Percentiles rank a stretch among this genome's conserved stretches.
These are phyloP conservation scores for Kodamaea neixiangensis DNA, from an alignment of 805 yeast genomes.

Conservation along the genomic window DNA sequence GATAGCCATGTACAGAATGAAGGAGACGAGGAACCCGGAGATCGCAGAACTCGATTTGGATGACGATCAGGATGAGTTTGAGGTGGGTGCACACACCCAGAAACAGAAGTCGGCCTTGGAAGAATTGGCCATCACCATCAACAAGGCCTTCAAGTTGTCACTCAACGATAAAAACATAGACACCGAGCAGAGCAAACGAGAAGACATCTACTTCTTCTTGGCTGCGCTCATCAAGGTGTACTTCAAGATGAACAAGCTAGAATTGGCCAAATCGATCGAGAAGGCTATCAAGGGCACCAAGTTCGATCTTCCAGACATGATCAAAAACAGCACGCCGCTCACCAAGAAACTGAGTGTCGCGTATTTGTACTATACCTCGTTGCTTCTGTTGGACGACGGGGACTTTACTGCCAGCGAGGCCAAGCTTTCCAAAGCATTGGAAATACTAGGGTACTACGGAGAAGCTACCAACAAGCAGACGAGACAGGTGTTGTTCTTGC, in stretches of 20 bases:
- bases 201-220: slow-evolving; percentile 69
- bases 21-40: slow-evolving; percentile 29
- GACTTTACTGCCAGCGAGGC: slow-evolving; percentile 54
- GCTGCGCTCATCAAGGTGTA: slow-evolving; percentile 70
- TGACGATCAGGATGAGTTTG: slow-evolving; percentile 17
- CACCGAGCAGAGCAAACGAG: slow-evolving; percentile 49
- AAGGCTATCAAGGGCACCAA: slow-evolving; percentile 62
- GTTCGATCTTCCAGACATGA: slow-evolving; percentile 52
- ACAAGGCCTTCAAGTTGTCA: slow-evolving; percentile 73
- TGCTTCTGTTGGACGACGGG: slow-evolving; percentile 64
- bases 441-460: slow-evolving; percentile 26
- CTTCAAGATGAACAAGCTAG: slow-evolving; percentile 63
- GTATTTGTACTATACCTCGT: slow-evolving; percentile 69
- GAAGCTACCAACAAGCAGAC: slow-evolving; percentile 26
- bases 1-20: slow-evolving; percentile 40
- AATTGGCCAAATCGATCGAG: slow-evolving; percentile 73
- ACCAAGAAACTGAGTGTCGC: slow-evolving; percentile 53
- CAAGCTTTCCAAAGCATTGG: slow-evolving; percentile 54
- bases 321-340: slow-evolving; percentile 31
- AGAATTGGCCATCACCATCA: slow-evolving; percentile 62
- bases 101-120: slow-evolving; percentile 40
- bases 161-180: slow-evolving; percentile 75
- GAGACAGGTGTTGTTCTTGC: slow-evolving; percentile 54
- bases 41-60: slow-evolving; percentile 14
- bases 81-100: slow-evolving; percentile 1